Conservation (phyloP, 176 grass and related monocot species). For the Rhipidocladum racemiflorum region DNA sequence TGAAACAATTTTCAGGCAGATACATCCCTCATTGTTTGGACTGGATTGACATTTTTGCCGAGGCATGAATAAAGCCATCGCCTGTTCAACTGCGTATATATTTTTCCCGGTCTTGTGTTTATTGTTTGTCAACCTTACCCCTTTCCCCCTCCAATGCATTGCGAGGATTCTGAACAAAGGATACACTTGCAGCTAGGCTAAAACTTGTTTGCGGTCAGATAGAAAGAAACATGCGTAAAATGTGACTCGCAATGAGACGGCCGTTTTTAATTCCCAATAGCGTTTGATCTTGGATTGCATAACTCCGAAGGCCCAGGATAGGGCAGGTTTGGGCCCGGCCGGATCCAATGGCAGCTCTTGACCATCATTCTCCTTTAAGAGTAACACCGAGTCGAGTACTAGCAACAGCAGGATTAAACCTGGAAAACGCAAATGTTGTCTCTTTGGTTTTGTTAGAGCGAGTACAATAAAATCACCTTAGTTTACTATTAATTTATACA, state of each 20-base stretch:
- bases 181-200: background rate
- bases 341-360: background rate
- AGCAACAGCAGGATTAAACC: background rate
- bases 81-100: background rate
- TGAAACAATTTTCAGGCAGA: background rate
- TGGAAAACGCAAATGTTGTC: background rate
- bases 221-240: background rate
- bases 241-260: background rate
- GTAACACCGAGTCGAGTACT: too few species aligned
- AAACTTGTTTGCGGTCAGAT: background rate
- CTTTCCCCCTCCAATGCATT: too few species aligned
- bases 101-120: background rate
- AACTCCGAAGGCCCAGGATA: background rate
- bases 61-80: conserved; percentile 5
- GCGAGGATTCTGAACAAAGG: background rate
- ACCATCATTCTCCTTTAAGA: too few species aligned
- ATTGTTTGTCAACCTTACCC: too few species aligned
- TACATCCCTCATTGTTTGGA: background rate
- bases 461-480: too few species aligned
- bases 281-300: background rate
- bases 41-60: background rate
- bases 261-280: background rate
- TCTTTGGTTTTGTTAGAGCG: background rate
- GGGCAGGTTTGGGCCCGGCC: background rate
- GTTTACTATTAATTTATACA: too few species aligned